Evolutionary conservation across 176 grass and related monocot species (phyloP).

Genomic region (Carex myosuroides): DNA sequence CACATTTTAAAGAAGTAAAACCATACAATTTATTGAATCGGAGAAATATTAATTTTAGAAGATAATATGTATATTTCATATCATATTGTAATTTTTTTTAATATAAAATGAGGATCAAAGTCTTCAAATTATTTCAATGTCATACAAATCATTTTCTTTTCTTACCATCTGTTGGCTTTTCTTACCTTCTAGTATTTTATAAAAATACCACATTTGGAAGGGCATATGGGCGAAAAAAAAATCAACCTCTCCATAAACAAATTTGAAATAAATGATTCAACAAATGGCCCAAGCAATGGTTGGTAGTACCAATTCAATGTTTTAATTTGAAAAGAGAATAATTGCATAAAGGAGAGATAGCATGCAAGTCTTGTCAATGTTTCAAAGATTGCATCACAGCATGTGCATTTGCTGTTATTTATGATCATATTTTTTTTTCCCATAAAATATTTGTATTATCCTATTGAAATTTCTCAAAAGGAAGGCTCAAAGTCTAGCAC

Average conservation of each 20-base stretch:
- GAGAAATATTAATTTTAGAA: neutral
- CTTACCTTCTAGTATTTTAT: neutral
- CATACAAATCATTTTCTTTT: neutral
- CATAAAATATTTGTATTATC: neutral
- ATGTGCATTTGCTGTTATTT: neutral
- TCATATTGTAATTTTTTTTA: neutral
- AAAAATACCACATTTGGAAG: neutral
- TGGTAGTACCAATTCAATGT: neutral
- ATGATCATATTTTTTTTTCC: neutral
- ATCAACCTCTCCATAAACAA: neutral
- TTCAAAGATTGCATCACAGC: neutral
- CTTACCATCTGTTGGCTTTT: neutral
- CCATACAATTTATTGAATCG: neutral
- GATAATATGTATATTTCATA: neutral
- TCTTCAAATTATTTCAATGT: neutral
- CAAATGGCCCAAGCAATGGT: neutral
- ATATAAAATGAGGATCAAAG: too few species aligned
- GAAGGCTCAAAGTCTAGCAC: neutral
- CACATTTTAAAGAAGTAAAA: neutral
- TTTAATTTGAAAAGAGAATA: neutral
- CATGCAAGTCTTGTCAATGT: constrained; percentile 8
- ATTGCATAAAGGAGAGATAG: neutral
- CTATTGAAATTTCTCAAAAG: neutral
- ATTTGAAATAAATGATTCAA: neutral
- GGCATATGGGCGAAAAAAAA: neutral